Base-by-base conservation (phyloP, 2,329 filamentous ascomycete species). In the Claviceps sp. region DNA sequence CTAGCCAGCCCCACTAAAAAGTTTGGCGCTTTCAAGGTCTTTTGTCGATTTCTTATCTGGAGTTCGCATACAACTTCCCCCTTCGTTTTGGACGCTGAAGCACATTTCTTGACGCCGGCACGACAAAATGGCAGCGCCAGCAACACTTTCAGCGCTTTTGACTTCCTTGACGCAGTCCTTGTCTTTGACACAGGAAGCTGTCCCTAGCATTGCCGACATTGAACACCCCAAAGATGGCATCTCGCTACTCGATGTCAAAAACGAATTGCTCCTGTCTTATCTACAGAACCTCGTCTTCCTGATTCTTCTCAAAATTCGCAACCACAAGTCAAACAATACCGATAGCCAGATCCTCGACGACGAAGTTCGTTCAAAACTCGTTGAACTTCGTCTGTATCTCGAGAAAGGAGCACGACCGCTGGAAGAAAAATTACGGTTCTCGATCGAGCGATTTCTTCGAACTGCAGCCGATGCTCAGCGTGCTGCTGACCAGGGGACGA, bases 221-320 rank as follows among this genome's bases (percentile, higher is more conserved):
- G 72, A 85, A 48, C 80, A 86, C n/a, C 84, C 86, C 1, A 76
- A 84, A 57, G 82, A 95, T 61, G 91, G 93, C 63, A 93, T 98
- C 54, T 96, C 93, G 0, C 81, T 98, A 1, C 83, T 98, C 62
- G 89, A 97, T 64, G 82, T 88, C 57, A 98, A 98, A 72, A 97
- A 94, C 69, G 93, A 98, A 65, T 77, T 98, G n/a, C 82, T 98
- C 18, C 82, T 98, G 41, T 91, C 91, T 4, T 98, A 98, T 68
- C 76, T 98, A 0, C 91, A 98, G 62, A 94, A 95, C 62, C 80
- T 97, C 4, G 87, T 93, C 45, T 95, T 95, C 60, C 72, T 95
- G 42, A 85, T 95, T 45, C 72, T 95, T 1, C 69, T 94, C 40
- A 91, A 94, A 62, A 68, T 97, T 20, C 81, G 87, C 54, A 81